Evolutionary conservation across 2,329 filamentous ascomycete genomes (phyloP), one percentile per base, ranked within the genome.

Genomic region (Geosmithia morbida): DNA sequence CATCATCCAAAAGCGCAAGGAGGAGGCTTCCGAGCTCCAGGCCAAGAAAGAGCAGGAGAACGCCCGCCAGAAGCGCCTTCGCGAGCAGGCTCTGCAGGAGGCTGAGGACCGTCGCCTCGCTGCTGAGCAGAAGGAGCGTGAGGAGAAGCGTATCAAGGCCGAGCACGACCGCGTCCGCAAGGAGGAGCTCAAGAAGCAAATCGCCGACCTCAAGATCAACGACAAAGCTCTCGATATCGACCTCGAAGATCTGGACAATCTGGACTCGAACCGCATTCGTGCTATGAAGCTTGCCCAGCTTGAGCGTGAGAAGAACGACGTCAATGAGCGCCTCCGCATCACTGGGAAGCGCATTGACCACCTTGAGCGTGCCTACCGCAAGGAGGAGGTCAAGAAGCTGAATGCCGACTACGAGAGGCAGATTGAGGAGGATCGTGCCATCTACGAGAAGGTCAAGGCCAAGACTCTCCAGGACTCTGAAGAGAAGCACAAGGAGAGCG

Each of bases 261-360:
- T 96, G 49, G 89, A 97, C 66, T 86, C 82, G 64, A 88, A 87
- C 65, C 83, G 84, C 53, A 85, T 98, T 56, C 89, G 92, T 63
- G 84, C 86, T 55, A 84, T 98, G 70, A 97, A 97, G 74, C 78
- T 98, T 49, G 85, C 87, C 51, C 90, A 95, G 66, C 79, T 98
- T 11, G 92, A 97, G 70, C 89, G 90, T 57, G 92, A 97, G 74
- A 98, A 97, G 83, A 94, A 90, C 60, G 88, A 92, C 60, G 81
- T 96, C 55, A 87, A 85, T 53, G 88, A 96, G 68, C 87, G 85
- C 62, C 79, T 97, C 47, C 83, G 88, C 57, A 80, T 94, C 57
- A 94, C 89, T 51, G 87, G 85, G 64, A 97, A 96, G 79, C 85
- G 92, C 53, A 86, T 96, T 58, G 92, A 98, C 61, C 90, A 98